phyloP scores from a whole-genome alignment of 345 rosid species.

The Boechera stricta region DNA sequence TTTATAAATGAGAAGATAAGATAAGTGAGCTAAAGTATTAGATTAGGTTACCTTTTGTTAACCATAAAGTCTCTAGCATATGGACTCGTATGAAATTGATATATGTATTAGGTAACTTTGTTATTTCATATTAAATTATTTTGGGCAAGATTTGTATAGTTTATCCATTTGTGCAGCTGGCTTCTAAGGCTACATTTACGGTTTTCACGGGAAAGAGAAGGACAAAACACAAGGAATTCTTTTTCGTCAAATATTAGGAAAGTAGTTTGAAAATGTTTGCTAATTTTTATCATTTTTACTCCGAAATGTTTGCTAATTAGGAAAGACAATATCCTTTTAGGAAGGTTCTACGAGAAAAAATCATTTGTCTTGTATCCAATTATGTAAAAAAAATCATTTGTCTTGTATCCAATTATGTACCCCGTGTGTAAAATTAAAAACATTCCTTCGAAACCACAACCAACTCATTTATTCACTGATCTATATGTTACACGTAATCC shows the following conservation, averaged over 20 bases:
- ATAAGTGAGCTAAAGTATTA: background rate
- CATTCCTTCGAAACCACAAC: background rate
- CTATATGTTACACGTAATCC: background rate
- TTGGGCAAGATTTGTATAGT: background rate
- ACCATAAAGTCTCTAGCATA: background rate
- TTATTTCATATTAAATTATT: background rate
- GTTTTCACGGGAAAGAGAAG: slow-evolving; percentile 10
- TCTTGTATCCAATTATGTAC: background rate
- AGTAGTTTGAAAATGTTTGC: background rate
- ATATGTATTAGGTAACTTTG: background rate
- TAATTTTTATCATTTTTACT: background rate
- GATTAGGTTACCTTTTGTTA: slow-evolving; percentile 38
- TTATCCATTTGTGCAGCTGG: background rate
- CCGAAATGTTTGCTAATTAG: too few relatives aligned
- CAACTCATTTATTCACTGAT: background rate
- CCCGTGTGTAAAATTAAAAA: background rate
- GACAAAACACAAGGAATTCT: slow-evolving; percentile 4
- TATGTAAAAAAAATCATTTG: background rate
- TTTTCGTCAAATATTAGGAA: slow-evolving; percentile 5
- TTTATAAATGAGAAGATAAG: slow-evolving; percentile 21
- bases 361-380: background rate
- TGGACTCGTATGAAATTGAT: slow-evolving; percentile 14
- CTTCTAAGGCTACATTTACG: slow-evolving; percentile 14
- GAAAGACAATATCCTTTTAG: background rate
- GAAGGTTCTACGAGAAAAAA: background rate